These are phyloP conservation scores for Hyphopichia buzzinii DNA, from an alignment of 1,139 yeast genomes.

Conservation along the genomic window DNA sequence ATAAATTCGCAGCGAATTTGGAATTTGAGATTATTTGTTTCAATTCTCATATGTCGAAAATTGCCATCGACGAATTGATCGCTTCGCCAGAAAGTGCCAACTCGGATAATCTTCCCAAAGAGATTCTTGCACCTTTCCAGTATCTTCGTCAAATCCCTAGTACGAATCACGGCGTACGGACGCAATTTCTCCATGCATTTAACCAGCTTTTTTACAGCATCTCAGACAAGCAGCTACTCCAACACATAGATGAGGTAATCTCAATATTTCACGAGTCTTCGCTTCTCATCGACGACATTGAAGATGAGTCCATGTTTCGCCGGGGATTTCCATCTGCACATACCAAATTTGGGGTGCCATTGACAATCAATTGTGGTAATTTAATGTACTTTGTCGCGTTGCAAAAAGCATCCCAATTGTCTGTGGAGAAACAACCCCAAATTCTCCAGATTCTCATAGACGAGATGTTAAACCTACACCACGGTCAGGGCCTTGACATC, in stretches of 20 bases:
- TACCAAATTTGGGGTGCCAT: conserved; percentile 68
- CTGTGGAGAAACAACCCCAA: conserved; percentile 7
- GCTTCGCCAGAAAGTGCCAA: conserved; percentile 7
- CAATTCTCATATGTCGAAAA: conserved; percentile 8
- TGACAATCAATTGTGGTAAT: conserved; percentile 80
- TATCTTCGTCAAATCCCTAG: conserved; percentile 32
- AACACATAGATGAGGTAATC: conserved; percentile 22
- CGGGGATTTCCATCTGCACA: conserved; percentile 83
- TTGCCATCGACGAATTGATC: conserved; percentile 10
- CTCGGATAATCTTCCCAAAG: conserved; percentile 8
- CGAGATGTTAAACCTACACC: conserved; percentile 76
- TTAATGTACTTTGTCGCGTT: conserved; percentile 77
- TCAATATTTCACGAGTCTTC: conserved; percentile 31
- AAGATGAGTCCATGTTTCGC: conserved; percentile 67
- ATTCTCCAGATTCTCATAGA: conserved; percentile 46
- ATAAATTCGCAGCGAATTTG: no score
- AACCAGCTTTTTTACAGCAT: conserved; percentile 31
- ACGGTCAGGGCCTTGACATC: conserved; percentile 87
- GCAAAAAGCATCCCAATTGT: conserved; percentile 35
- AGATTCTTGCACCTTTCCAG: conserved; percentile 24
- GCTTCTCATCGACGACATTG: conserved; percentile 73
- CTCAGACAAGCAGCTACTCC: conserved; percentile 14
- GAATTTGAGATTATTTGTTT: no score
- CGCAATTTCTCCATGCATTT: conserved; percentile 28
- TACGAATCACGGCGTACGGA: conserved; percentile 31